These are phyloP conservation scores for Pichia manshurica DNA, from an alignment of 805 yeast genomes.

Conservation along the genomic window DNA sequence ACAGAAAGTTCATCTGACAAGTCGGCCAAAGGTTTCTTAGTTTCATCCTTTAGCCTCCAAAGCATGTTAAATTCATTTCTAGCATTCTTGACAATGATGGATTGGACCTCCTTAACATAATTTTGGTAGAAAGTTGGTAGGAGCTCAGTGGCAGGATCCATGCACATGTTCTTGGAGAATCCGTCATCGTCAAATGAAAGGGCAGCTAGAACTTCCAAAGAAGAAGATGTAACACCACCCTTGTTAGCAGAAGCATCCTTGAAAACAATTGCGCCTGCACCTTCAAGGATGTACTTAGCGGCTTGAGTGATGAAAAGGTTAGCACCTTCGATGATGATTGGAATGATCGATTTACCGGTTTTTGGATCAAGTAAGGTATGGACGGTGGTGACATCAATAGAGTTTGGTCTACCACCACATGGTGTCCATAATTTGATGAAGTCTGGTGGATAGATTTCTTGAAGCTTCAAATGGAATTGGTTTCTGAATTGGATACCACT, in stretches of 20 bases:
- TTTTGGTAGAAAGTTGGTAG: slow-evolving; percentile 70
- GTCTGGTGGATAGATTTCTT: slow-evolving; percentile 51
- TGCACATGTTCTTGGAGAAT: slow-evolving; percentile 76
- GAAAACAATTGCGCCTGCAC: slow-evolving; percentile 79
- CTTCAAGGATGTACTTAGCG: slow-evolving; percentile 81
- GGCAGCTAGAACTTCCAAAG: slow-evolving; percentile 91
- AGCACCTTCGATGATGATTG: slow-evolving; percentile 96
- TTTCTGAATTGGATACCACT: slow-evolving; percentile 90
- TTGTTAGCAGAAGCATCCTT: slow-evolving; percentile 97
- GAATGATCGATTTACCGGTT: slow-evolving; percentile 72
- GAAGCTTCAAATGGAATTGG: slow-evolving; percentile 72
- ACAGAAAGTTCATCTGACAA: slow-evolving; percentile 66
- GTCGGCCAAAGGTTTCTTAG: slow-evolving; percentile 58
- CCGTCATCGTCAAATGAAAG: slow-evolving; percentile 82
- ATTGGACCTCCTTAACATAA: slow-evolving; percentile 84
- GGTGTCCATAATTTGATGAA: slow-evolving; percentile 86
- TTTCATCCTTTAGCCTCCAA: slow-evolving; percentile 66
- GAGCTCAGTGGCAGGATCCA: slow-evolving; percentile 43
- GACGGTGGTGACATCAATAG: slow-evolving; percentile 84
- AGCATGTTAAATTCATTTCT: slow-evolving; percentile 77
- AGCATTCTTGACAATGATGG: slow-evolving; percentile 71
- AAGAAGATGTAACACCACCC: slow-evolving; percentile 98
- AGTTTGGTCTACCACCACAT: slow-evolving; percentile 98
- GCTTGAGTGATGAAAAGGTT: slow-evolving; percentile 91
- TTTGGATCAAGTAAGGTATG: slow-evolving; percentile 60